These are phyloP conservation scores for Hypoxylon crocopeplum DNA, from an alignment of 495 filamentous ascomycete species.

Conservation along the genomic window DNA sequence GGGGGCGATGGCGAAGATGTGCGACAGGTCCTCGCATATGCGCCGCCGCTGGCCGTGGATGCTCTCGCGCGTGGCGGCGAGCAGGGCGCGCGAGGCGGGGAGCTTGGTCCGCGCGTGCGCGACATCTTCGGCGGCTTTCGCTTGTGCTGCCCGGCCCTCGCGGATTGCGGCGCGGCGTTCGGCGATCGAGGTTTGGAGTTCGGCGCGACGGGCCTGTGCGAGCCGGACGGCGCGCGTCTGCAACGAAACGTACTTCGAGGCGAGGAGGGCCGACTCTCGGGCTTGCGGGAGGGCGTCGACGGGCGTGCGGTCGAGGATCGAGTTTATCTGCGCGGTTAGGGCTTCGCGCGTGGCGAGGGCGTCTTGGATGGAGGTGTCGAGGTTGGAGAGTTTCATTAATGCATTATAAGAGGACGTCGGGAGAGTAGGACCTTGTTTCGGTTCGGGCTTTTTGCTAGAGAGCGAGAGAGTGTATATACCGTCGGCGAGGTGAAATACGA, in stretches of 20 bases:
- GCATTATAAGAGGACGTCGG: conserved; percentile 87
- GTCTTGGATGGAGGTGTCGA: conserved; percentile 93
- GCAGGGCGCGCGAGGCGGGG: conserved; percentile 56
- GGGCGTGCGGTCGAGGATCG: conserved; percentile 62
- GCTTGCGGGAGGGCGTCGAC: conserved; percentile 64
- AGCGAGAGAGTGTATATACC: conserved; percentile 79
- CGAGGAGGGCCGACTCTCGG: conserved; percentile 65
- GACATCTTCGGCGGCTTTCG: conserved; percentile 61
- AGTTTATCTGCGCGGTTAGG: conserved; percentile 78
- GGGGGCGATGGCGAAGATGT: conserved; percentile 81
- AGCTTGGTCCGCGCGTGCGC: conserved; percentile 65
- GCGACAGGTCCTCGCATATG: conserved; percentile 80
- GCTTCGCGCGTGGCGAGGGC: conserved; percentile 78
- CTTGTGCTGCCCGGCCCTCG: conserved; percentile 64
- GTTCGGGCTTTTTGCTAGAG: conserved; percentile 51
- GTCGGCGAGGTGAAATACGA: conserved; percentile 87
- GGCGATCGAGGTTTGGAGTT: conserved; percentile 70
- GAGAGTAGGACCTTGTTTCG: conserved; percentile 51
- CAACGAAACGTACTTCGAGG: conserved; percentile 64
- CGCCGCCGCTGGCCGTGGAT: conserved; percentile 82
- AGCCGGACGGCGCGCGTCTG: conserved; percentile 70
- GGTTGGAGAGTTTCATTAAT: conserved; percentile 84
- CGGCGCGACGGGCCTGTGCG: conserved; percentile 62
- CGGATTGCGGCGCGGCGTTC: conserved; percentile 71
- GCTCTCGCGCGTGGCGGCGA: conserved; percentile 63